Evolutionary conservation across 768 basidiomycete genomes (phyloP).

Genomic region (Tricholoma hemisulphureum): DNA sequence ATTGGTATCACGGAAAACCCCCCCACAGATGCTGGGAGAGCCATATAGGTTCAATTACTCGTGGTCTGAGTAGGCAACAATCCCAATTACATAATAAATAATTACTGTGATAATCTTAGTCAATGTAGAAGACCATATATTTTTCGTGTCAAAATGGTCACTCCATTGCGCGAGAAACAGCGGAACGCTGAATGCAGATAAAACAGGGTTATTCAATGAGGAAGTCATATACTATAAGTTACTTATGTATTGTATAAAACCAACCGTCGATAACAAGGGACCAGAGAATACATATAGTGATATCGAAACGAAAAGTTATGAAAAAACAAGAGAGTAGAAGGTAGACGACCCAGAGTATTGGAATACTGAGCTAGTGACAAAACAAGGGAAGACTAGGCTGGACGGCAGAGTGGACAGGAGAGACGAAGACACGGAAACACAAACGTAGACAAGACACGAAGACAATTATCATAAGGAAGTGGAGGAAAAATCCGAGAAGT

Average conservation of each 20-base stretch:
- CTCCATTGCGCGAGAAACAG: no score
- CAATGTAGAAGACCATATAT: no score
- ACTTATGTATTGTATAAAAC: no score
- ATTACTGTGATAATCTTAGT: no score
- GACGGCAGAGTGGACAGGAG: neutral
- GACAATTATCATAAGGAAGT: neutral
- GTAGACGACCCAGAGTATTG: neutral
- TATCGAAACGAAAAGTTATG: no score
- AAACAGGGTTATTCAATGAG: no score
- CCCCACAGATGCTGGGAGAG: constrained; percentile 30
- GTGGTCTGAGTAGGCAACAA: neutral
- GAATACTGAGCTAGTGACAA: neutral
- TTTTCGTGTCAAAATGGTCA: no score
- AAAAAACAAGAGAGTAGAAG: neutral
- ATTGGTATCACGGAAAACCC: constrained; percentile 53
- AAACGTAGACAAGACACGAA: neutral
- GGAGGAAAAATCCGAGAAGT: neutral
- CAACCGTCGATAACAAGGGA: neutral
- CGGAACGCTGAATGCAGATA: no score
- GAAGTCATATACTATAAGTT: no score
- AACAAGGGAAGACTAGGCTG: constrained; percentile 1
- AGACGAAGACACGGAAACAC: neutral
- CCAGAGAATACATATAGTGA: neutral
- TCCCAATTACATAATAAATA: neutral
- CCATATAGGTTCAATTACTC: constrained; percentile 16